Conservation (phyloP, 1,284 basidiomycete genomes). For the Marasmius sp. region DNA sequence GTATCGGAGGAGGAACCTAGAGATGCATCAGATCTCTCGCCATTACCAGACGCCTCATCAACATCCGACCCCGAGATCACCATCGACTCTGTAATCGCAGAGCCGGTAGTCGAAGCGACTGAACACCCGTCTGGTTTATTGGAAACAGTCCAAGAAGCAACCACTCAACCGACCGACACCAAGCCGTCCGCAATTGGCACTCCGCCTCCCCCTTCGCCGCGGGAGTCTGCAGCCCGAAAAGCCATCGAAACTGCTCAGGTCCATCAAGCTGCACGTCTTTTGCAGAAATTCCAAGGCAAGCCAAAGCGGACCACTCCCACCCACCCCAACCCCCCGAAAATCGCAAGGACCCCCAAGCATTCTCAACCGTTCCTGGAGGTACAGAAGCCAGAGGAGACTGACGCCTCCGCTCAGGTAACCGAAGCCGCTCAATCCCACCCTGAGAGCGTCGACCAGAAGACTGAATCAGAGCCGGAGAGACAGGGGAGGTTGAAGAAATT, state of each 20-base stretch:
- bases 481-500: not conserved
- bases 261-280: constrained; percentile 3
- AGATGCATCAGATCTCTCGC: no score
- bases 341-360: not conserved
- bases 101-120: no score
- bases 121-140: no score
- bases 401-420: not conserved
- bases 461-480: not conserved
- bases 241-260: constrained; percentile 5
- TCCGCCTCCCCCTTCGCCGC: not conserved
- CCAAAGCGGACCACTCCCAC: not conserved
- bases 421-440: not conserved
- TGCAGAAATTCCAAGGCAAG: not conserved
- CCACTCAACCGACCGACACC: not conserved
- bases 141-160: not conserved
- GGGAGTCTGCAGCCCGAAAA: not conserved
- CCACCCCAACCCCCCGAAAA: not conserved
- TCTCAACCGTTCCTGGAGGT: not conserved
- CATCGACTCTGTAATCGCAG: no score
- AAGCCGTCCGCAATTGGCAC: not conserved
- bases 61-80: no score
- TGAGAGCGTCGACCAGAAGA: not conserved
- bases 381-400: not conserved
- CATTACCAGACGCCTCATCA: no score
- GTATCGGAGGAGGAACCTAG: no score